Percentiles rank a stretch among this genome's conserved stretches.
Conservation (phyloP, 1,284 basidiomycete genomes). For the Marasmius tenuissimus region DNA sequence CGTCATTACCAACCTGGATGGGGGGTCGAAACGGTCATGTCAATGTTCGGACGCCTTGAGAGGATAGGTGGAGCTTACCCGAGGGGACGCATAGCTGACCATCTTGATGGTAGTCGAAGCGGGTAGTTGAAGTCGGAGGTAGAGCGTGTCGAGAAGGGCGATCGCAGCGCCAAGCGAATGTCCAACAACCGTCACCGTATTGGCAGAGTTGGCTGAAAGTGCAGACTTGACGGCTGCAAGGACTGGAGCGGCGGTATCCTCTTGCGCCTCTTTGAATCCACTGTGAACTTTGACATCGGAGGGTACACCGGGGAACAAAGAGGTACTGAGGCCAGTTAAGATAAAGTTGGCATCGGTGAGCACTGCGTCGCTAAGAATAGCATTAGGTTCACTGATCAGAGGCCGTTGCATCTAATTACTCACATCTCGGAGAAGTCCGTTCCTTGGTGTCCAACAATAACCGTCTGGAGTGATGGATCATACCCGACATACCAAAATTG, state of each 20-base stretch:
- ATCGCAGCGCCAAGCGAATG: slow-evolving; percentile 48
- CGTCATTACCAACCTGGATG: slow-evolving; percentile 12
- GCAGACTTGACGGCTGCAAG: slow-evolving; percentile 41
- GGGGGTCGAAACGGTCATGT: not conserved
- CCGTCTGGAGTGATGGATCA: slow-evolving; percentile 25
- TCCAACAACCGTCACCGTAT: slow-evolving; percentile 43
- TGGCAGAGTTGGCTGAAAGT: slow-evolving; percentile 34
- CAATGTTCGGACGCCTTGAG: not conserved
- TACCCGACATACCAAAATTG: slow-evolving; percentile 52
- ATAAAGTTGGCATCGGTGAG: slow-evolving; percentile 49
- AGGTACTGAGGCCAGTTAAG: slow-evolving; percentile 33
- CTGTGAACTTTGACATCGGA: slow-evolving; percentile 47
- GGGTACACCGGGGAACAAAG: slow-evolving; percentile 56
- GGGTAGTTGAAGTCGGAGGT: slow-evolving; percentile 35
- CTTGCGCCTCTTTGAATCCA: slow-evolving; percentile 53
- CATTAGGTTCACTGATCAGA: not conserved
- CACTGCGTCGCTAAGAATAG: slow-evolving; percentile 32
- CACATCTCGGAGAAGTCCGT: slow-evolving; percentile 46
- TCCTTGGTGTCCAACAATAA: slow-evolving; percentile 55
- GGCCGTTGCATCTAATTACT: slow-evolving; percentile 13
- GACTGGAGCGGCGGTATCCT: slow-evolving; percentile 42
- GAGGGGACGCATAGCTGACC: slow-evolving; percentile 40
- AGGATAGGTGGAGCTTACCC: slow-evolving; percentile 26
- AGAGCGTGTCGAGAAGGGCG: slow-evolving; percentile 39
- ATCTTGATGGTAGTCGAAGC: slow-evolving; percentile 26